Evolutionary conservation across 2,329 filamentous ascomycete genomes (phyloP).

Genomic region (Stachybotrys echinatus): DNA sequence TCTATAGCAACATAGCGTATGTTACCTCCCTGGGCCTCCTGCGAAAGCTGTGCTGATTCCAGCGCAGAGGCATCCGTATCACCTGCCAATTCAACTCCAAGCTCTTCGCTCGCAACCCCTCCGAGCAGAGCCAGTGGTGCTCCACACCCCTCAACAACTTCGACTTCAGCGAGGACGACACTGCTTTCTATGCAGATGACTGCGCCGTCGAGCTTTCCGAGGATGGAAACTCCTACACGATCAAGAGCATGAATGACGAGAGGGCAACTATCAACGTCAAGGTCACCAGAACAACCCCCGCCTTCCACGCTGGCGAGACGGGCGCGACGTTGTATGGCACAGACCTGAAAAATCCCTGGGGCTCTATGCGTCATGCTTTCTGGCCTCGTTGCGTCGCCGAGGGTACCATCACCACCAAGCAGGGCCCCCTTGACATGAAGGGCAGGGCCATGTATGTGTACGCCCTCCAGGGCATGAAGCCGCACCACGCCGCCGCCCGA

Average conservation of each 20-base stretch:
- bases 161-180: constrained; percentile 79
- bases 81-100: constrained; percentile 95
- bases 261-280: constrained; percentile 81
- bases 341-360: constrained; percentile 83
- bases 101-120: constrained; percentile 72
- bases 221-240: constrained; percentile 74
- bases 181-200: constrained; percentile 80
- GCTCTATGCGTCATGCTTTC: constrained; percentile 84
- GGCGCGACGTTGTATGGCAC: constrained; percentile 84
- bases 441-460: constrained; percentile 77
- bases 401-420: constrained; percentile 78
- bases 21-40: constrained; percentile 18
- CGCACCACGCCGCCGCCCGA: constrained; percentile 83
- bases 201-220: constrained; percentile 81
- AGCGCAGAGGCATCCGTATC: constrained; percentile 72
- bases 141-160: constrained; percentile 73
- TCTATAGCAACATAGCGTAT: constrained; percentile 96
- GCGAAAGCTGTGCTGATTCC: constrained; percentile 10
- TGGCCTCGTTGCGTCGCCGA: constrained; percentile 84
- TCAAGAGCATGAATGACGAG: constrained; percentile 86
- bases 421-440: constrained; percentile 75
- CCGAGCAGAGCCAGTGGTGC: constrained; percentile 75
- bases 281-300: constrained; percentile 68
- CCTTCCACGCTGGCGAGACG: constrained; percentile 78
- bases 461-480: constrained; percentile 97